Conservation (phyloP, 257 asterid genomes). For the Jaltomata sinuosa region DNA sequence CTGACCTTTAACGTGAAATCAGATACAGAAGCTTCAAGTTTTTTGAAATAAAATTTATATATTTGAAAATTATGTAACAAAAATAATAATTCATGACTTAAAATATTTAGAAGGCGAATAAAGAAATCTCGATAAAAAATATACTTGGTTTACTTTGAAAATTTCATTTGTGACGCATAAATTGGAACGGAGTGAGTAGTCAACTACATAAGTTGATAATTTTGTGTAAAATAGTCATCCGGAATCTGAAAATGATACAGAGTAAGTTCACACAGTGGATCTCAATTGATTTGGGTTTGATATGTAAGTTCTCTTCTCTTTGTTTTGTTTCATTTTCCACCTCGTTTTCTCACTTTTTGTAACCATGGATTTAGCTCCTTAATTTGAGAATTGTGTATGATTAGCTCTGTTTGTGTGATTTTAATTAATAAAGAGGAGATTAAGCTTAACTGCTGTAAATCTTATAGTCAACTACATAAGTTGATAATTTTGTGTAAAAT, state of each 20-base stretch:
- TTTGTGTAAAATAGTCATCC: background rate
- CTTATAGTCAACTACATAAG: background rate
- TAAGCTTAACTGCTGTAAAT: background rate
- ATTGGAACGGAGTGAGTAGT: too few relatives aligned
- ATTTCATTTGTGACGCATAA: too few relatives aligned
- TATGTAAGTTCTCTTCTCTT: too few relatives aligned
- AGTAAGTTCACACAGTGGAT: background rate
- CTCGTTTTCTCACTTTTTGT: background rate
- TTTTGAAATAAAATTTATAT: too few relatives aligned
- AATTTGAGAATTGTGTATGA: background rate
- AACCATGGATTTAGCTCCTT: background rate
- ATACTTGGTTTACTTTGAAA: too few relatives aligned
- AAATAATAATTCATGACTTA: too few relatives aligned
- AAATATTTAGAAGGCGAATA: too few relatives aligned
- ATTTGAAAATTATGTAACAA: too few relatives aligned
- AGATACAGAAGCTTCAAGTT: too few relatives aligned
- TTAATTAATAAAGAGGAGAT: background rate
- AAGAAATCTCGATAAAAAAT: too few relatives aligned
- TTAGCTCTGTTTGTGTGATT: background rate
- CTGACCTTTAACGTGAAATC: too few relatives aligned
- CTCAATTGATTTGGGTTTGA: background rate
- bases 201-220: too few relatives aligned
- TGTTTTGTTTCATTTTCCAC: background rate
- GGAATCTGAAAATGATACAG: background rate
- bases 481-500: background rate